A percentile compares a stretch with the other conserved stretches of the same genome.
Conservation (phyloP, 1,284 basidiomycete species). For the Rhodofomes roseus region DNA sequence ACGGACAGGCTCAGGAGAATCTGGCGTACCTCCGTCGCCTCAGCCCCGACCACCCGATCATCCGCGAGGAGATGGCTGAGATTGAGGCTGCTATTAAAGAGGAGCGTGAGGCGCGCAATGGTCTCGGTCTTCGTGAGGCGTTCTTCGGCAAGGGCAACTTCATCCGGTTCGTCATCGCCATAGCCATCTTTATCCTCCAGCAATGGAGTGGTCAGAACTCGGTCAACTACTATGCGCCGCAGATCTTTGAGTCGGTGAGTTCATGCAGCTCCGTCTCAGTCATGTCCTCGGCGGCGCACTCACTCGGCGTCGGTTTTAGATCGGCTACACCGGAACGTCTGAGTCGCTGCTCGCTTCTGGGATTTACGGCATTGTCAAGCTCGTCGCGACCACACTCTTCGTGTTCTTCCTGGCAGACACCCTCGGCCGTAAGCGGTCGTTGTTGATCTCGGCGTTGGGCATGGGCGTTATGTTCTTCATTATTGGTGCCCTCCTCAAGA, state of each 20-base stretch:
- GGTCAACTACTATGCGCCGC: constrained; percentile 77
- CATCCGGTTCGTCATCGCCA: constrained; percentile 65
- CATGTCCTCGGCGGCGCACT: constrained; percentile 6
- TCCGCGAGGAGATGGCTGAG: constrained; percentile 54
- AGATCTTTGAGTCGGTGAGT: constrained; percentile 63
- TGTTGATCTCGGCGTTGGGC: constrained; percentile 61
- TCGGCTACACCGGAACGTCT: constrained; percentile 59
- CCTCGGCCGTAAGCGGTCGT: constrained; percentile 52
- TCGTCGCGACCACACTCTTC: constrained; percentile 67
- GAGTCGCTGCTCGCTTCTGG: constrained; percentile 75
- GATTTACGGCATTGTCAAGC: constrained; percentile 77
- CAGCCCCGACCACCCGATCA: constrained; percentile 38
- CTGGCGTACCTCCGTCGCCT: constrained; percentile 57
- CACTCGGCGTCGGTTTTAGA: constrained; percentile 29
- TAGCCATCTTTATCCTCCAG: constrained; percentile 58
- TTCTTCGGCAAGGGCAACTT: constrained; percentile 76
- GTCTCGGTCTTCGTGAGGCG: constrained; percentile 60
- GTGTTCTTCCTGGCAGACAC: constrained; percentile 54
- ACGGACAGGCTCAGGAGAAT: constrained; percentile 30
- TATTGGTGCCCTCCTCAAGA: constrained; percentile 74
- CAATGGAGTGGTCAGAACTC: constrained; percentile 63
- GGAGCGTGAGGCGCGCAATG: constrained; percentile 53
- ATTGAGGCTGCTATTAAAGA: constrained; percentile 67
- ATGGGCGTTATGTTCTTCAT: constrained; percentile 63
- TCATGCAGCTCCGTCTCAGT: neutral